These are phyloP conservation scores for Brassica juncea DNA, from an alignment of 345 rosid genomes.

Conservation along the genomic window DNA sequence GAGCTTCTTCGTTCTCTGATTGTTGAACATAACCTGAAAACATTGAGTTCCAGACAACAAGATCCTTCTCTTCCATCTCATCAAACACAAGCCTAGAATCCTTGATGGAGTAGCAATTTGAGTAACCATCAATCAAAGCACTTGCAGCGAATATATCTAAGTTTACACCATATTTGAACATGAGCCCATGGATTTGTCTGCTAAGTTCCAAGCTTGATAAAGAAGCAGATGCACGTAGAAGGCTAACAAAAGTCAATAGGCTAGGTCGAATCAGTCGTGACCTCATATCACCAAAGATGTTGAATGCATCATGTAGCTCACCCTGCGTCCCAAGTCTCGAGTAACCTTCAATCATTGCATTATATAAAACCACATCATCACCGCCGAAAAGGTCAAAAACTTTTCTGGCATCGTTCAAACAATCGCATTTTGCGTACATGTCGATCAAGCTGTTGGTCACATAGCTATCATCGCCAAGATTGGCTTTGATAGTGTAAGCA, in stretches of 20 bases:
- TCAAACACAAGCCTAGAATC: slow-evolving; percentile 70
- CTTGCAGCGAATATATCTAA: slow-evolving; percentile 57
- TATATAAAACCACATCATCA: slow-evolving; percentile 59
- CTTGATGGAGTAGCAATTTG: slow-evolving; percentile 51
- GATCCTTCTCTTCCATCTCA: slow-evolving; percentile 64
- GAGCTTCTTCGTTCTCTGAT: slow-evolving; percentile 62
- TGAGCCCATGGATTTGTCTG: slow-evolving; percentile 69
- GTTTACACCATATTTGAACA: slow-evolving; percentile 56
- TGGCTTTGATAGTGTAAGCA: slow-evolving; percentile 58
- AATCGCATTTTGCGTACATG: slow-evolving; percentile 72
- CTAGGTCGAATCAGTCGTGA: slow-evolving; percentile 49
- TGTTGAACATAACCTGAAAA: slow-evolving; percentile 64
- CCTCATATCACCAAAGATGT: slow-evolving; percentile 64
- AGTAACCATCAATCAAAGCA: slow-evolving; percentile 67
- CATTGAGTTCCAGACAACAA: slow-evolving; percentile 82
- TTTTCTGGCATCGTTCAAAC: slow-evolving; percentile 56
- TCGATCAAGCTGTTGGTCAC: slow-evolving; percentile 66
- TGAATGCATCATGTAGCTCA: slow-evolving; percentile 53
- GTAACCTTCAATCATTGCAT: slow-evolving; percentile 82
- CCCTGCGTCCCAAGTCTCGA: slow-evolving; percentile 49
- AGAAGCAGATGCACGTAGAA: slow-evolving; percentile 64
- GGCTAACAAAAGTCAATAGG: slow-evolving; percentile 72
- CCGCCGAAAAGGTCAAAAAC: slow-evolving; percentile 49
- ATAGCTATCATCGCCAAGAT: slow-evolving; percentile 56
- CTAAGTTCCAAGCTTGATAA: slow-evolving; percentile 50